Evolutionary conservation across 106 monocot genomes (phyloP).

Genomic region (Dioscorea alata): DNA sequence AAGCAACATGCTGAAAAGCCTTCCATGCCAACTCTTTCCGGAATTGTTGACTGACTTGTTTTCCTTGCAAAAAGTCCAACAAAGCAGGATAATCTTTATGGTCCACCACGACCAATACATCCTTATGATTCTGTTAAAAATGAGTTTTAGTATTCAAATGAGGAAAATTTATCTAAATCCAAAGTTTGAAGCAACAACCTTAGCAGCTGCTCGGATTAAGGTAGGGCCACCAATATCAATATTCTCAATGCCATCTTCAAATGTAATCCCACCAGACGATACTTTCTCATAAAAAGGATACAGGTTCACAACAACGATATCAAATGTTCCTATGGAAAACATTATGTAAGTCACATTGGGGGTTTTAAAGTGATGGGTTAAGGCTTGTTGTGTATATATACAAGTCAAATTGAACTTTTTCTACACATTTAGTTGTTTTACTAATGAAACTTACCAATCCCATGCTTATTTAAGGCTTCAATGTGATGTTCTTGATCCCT

Average conservation of each 20-base stretch:
- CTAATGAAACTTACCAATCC: slow-evolving; percentile 57
- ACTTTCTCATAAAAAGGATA: slow-evolving; percentile 92
- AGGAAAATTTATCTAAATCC: background rate
- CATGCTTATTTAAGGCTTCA: slow-evolving; percentile 64
- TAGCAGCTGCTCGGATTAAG: slow-evolving; percentile 90
- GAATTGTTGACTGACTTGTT: slow-evolving; percentile 54
- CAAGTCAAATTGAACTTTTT: no score
- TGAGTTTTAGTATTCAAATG: background rate
- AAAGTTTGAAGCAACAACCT: slow-evolving; percentile 31
- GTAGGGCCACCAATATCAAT: slow-evolving; percentile 96
- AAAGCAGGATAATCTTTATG: slow-evolving; percentile 78
- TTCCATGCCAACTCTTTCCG: slow-evolving; percentile 83
- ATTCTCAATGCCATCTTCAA: slow-evolving; percentile 95
- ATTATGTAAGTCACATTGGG: background rate
- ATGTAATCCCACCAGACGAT: slow-evolving; percentile 54
- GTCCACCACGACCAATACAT: slow-evolving; percentile 94
- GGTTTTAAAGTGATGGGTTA: no score
- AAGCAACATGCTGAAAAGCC: slow-evolving; percentile 92
- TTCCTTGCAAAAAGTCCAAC: slow-evolving; percentile 68
- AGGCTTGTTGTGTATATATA: no score
- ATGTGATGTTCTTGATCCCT: slow-evolving; percentile 75
- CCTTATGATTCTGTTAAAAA: slow-evolving; percentile 79
- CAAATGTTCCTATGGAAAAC: slow-evolving; percentile 52
- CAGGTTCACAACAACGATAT: slow-evolving; percentile 90
- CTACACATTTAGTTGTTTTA: no score